Base-by-base conservation (phyloP, 805 yeast genomes). In the Wickerhamiella kurtzmanii region DNA sequence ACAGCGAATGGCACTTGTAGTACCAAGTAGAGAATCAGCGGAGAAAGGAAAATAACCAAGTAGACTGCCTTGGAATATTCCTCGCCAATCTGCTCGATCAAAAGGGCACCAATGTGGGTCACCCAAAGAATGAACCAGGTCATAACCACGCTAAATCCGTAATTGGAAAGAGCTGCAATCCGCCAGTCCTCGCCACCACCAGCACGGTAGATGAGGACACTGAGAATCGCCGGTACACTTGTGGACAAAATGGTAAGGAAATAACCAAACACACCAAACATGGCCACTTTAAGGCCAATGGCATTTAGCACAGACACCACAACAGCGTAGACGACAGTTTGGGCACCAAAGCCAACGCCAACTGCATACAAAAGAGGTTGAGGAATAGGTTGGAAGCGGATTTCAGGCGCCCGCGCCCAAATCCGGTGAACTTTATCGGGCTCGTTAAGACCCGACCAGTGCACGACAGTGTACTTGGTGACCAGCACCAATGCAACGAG, bases 381-480 rank as follows among this genome's bases (percentile, higher is more conserved):
- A 44, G 42, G 38, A 2, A 57, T 56, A 11, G 60, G 60, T 54
- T 57, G 60, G 48, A 45, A 56, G n/a, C 60, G 47, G 48, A 57
- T 57, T 32, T 57, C 60, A 21, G 54, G 49, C 18, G 58, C 53
- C 25, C 60, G 60, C 37, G 55, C 52, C 60, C 60, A 57, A 35
- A 57, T 55, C n/a, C 60, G 57, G 37, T 57, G 56, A 13, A 57
- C 44, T 48, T 57, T 57, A 37, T 57, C 60, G 1, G 60, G 59
- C 46, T 57, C 60, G 22, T 50, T 54, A 39, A 57, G 46, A 4
- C 60, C 60, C 16, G 59, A 55, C 25, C 60, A 57, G 43, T 50
- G 44, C 25, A 39, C 36, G 2, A 57, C 55, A 1, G 60, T 57
- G 46, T 56, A 53, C 13, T 48, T 44, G 3, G 57, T 50, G 20